Evolutionary conservation across 2,329 filamentous ascomycete species (phyloP), one percentile per base, ranked within the genome.

Genomic region (Exophiala viscosa): DNA sequence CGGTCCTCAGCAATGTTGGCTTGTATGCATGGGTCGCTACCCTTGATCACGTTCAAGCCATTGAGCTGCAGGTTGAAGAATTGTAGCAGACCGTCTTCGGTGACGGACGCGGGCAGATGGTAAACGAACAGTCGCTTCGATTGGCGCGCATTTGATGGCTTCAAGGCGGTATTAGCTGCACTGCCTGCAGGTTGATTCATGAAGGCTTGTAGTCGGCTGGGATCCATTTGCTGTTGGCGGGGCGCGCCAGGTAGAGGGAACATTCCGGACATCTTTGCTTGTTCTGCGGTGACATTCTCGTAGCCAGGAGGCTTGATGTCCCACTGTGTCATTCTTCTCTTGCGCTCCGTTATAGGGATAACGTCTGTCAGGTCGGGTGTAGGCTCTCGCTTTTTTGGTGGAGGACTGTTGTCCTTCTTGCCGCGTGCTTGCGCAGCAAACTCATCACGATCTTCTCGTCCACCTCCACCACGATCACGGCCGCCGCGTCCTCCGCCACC

Each of bases 251-350:
- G 93, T 41, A 99, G 83, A 55, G 95, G 91, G 76, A 99, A 99
- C 93, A 99, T 96, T 76, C 92, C 84, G 2, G 95, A 99, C 40
- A 99, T 80, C 77, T 99, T 99, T 45, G 93, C 95, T 71, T 99
- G 95, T 72, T 99, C 95, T 17, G 93, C 90, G 2, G 93, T 96
- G 60, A 99, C 92, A 70, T 93, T 95, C 67, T 99, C 95, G 67
- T 99, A 99, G 40, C 93, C 92, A 13, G 90, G 89, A 5, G 93
- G 93, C 75, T 99, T 99, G 71, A 99, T 96, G 70, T 99, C 95
- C 93, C 93, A 99, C 72, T 99, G 95, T 33, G 91, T 97, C 77
- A 99, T 76, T 54, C 93, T 87, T 63, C 95, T 86, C 77, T 91
- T 93, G 64, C 92, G 86, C 66, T 92, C 86, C 59, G 90, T 76